A percentile compares a stretch with the other conserved stretches of the same genome.
Evolutionary conservation across 192 early-diverging fungal genomes (phyloP).

Genomic region (Umbelopsis sp.): DNA sequence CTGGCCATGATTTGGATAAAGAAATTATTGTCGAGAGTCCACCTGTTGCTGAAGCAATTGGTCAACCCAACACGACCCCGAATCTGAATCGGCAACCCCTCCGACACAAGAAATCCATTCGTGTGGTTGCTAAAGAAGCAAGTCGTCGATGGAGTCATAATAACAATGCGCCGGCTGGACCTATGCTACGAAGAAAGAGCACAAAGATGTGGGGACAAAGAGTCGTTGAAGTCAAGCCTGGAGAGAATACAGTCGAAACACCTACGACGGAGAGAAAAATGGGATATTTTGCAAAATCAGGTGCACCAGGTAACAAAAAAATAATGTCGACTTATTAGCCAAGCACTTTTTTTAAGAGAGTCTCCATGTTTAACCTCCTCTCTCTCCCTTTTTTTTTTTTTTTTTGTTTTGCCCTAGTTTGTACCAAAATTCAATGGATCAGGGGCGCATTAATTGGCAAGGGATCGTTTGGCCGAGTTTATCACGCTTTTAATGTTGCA

Average conservation of each 20-base stretch:
- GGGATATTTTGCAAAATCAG: constrained; percentile 5
- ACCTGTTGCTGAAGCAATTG: background rate
- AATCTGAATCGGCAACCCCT: constrained; percentile 25
- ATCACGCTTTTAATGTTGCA: constrained; percentile 74
- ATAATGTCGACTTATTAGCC: too few relatives aligned
- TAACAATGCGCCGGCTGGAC: constrained; percentile 19
- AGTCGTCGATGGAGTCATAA: constrained; percentile 29
- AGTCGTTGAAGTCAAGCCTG: constrained; percentile 49
- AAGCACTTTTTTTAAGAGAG: background rate
- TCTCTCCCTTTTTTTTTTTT: too few relatives aligned
- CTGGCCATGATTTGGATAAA: constrained; percentile 75
- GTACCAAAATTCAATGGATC: constrained; percentile 62
- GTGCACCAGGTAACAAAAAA: background rate
- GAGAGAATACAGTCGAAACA: background rate
- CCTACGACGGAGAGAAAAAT: background rate
- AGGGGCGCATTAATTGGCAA: constrained; percentile 84
- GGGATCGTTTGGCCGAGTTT: constrained; percentile 85
- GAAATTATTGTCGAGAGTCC: constrained; percentile 49
- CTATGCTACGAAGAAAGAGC: constrained; percentile 44
- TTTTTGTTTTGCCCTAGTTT: background rate
- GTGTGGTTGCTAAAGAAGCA: constrained; percentile 51
- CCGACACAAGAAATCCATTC: constrained; percentile 53
- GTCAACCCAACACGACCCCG: constrained; percentile 1
- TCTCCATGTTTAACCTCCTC: background rate
- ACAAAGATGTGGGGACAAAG: constrained; percentile 59